A percentile compares a stretch with the other conserved stretches of the same genome.
These are phyloP conservation scores for Aethionema arabicum DNA, from an alignment of 345 rosid genomes.

Conservation along the genomic window DNA sequence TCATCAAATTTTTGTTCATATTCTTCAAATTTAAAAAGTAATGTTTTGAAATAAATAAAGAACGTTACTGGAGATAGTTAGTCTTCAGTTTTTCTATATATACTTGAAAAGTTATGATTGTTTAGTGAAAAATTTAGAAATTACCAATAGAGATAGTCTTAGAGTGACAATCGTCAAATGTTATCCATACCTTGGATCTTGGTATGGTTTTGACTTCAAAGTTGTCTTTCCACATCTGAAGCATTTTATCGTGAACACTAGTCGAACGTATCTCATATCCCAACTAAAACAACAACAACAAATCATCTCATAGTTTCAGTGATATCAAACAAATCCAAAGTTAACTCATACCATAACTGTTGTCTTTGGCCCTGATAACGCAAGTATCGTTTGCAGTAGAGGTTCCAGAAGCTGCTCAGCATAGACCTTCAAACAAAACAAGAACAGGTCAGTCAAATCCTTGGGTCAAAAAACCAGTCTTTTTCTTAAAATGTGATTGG, in stretches of 20 bases:
- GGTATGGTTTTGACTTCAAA: slow-evolving; percentile 80
- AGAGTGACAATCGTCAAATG: too few species aligned
- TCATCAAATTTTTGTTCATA: too few species aligned
- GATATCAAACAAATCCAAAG: slow-evolving; percentile 5
- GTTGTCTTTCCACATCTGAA: slow-evolving; percentile 68
- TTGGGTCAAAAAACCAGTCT: slow-evolving; percentile 4
- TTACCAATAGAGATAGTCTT: too few species aligned
- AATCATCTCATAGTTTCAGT: slow-evolving; percentile 9
- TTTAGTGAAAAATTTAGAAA: too few species aligned
- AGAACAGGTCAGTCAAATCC: slow-evolving; percentile 27
- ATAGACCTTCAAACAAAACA: slow-evolving; percentile 59
- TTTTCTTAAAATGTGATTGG: too few species aligned
- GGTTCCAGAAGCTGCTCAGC: slow-evolving; percentile 93
- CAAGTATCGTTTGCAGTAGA: slow-evolving; percentile 61
- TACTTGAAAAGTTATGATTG: too few species aligned
- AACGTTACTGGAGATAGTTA: too few species aligned
- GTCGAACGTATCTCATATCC: slow-evolving; percentile 94
- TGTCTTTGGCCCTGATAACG: slow-evolving; percentile 83
- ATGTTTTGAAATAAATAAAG: too few species aligned
- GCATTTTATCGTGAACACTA: slow-evolving; percentile 81
- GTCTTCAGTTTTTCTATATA: too few species aligned
- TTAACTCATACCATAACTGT: slow-evolving; percentile 55
- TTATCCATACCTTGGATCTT: slow-evolving; percentile 53
- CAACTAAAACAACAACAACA: slow-evolving; percentile 47
- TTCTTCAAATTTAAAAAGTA: too few species aligned